Evolutionary conservation across 2,329 filamentous ascomycete species (phyloP).

Genomic region (Dactylellina parvicollis): DNA sequence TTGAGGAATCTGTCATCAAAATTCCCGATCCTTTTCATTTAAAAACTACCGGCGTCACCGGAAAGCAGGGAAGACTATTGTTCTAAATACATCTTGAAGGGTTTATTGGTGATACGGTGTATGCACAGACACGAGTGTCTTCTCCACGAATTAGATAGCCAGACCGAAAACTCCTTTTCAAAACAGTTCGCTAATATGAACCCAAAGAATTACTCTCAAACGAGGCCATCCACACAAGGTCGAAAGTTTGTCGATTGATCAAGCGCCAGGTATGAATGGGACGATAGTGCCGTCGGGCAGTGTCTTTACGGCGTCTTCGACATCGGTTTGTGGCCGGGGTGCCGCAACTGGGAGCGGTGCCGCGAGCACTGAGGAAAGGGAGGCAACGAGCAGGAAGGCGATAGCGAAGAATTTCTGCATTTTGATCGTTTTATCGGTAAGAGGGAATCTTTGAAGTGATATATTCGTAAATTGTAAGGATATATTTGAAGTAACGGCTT

Average conservation of each 20-base stretch:
- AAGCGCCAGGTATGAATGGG: conserved; percentile 37
- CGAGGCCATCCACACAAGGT: too few species aligned
- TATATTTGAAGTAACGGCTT: neutral
- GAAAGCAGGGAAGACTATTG: conserved; percentile 9
- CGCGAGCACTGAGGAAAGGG: conserved; percentile 44
- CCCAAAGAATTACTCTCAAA: neutral
- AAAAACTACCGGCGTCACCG: conserved; percentile 6
- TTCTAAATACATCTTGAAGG: conserved; percentile 37
- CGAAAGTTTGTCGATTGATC: neutral
- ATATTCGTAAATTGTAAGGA: conserved; percentile 12
- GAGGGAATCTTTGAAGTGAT: neutral
- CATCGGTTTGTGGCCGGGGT: conserved; percentile 25
- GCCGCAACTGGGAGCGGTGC: conserved; percentile 24
- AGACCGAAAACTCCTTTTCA: conserved; percentile 6
- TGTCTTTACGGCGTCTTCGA: conserved; percentile 44
- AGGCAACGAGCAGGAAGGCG: conserved; percentile 45
- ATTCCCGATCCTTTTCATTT: neutral
- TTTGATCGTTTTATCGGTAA: conserved; percentile 32
- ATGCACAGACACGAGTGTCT: conserved; percentile 17
- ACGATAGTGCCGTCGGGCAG: conserved; percentile 41
- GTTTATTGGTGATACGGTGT: neutral
- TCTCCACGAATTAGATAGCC: conserved; percentile 5
- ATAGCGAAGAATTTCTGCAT: conserved; percentile 53
- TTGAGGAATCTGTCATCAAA: conserved; percentile 1
- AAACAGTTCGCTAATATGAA: conserved; percentile 16